phyloP scores from a whole-genome alignment of 495 filamentous ascomycete species.

The Penicillium tannophilum region DNA sequence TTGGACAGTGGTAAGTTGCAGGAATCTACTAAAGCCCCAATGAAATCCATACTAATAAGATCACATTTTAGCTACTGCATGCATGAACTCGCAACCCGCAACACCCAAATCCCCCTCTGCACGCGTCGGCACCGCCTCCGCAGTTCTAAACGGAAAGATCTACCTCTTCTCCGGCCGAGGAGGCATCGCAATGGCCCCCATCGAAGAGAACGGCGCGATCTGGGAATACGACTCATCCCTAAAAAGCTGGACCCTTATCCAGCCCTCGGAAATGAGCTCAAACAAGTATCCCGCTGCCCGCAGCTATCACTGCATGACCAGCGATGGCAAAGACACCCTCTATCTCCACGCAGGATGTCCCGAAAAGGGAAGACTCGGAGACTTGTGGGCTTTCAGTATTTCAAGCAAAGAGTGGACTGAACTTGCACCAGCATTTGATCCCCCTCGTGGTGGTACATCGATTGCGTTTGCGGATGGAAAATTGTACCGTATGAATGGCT shows the following conservation, averaged over 20 bases:
- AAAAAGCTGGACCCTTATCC: slow-evolving; percentile 31
- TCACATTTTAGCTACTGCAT: not conserved
- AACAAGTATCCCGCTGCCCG: slow-evolving; percentile 40
- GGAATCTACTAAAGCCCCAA: not conserved
- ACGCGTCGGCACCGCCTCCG: slow-evolving; percentile 53
- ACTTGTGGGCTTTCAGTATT: slow-evolving; percentile 75
- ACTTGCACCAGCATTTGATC: slow-evolving; percentile 60
- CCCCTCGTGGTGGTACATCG: slow-evolving; percentile 62
- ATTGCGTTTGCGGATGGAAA: slow-evolving; percentile 58
- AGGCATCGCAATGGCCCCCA: slow-evolving; percentile 52
- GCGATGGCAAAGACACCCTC: slow-evolving; percentile 55
- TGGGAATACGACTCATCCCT: slow-evolving; percentile 46
- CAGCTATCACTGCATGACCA: slow-evolving; percentile 50
- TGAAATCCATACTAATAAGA: not conserved
- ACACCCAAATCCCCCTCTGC: slow-evolving; percentile 35
- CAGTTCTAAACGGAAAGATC: slow-evolving; percentile 43
- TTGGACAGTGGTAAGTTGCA: slow-evolving; percentile 34
- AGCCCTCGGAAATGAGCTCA: slow-evolving; percentile 15
- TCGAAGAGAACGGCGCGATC: slow-evolving; percentile 54
- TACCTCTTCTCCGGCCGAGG: slow-evolving; percentile 62
- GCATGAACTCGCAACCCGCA: slow-evolving; percentile 10
- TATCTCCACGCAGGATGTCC: slow-evolving; percentile 75
- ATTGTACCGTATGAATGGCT: slow-evolving; percentile 75
- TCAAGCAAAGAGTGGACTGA: slow-evolving; percentile 59
- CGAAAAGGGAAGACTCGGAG: slow-evolving; percentile 56